Evolutionary conservation across 75 land plant species (phyloP), one percentile per base, ranked within the genome.

Genomic region (Cupressus sempervirens): DNA sequence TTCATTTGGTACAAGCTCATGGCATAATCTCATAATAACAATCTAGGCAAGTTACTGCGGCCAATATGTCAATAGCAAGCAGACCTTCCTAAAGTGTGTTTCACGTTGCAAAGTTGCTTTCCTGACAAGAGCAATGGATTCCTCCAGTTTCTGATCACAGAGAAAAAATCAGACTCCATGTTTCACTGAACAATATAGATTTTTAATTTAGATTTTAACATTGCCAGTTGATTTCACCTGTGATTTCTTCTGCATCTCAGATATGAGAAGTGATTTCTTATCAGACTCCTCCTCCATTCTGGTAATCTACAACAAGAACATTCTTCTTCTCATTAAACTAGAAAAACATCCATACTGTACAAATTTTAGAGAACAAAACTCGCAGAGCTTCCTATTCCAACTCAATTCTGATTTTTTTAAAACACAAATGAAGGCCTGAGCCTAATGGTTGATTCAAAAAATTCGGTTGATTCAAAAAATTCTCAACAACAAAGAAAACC

Each of bases 91-190:
- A 32, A 92, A 81, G 50, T 88, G 88, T 68, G 81, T 38, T 43
- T 84, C 74, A 11, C 86, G 87, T 2, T 89, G 85, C 81, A 86
- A 85, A 82, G 86, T 14, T n/a, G 84, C 72, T 62, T 88, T 93
- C 85, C 85, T 91, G 72, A 87, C 85, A 83, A 72, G 36, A 15
- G 83, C 84, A 88, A 93, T 82, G 10, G 90, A 81, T 65, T 89
- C 89, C 79, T 93, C 94, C 85, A 93, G 58, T 82, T 88, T 91
- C 94, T 93, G 84, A 16, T 45, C 26, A 32, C 68, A 56, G 73
- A 30, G 34, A 48, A 82, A 3, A 74, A 26, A 6, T 20, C 67
- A 45, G 84, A 30, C 34, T 73, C 14, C 52, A 84, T 38, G 23
- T 2, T 67, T 16, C 56, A 50, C 13, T 15, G 74, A 80, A 16